Evolutionary conservation across 495 filamentous ascomycete genomes (phyloP).

Genomic region (Cairneyella variabilis): DNA sequence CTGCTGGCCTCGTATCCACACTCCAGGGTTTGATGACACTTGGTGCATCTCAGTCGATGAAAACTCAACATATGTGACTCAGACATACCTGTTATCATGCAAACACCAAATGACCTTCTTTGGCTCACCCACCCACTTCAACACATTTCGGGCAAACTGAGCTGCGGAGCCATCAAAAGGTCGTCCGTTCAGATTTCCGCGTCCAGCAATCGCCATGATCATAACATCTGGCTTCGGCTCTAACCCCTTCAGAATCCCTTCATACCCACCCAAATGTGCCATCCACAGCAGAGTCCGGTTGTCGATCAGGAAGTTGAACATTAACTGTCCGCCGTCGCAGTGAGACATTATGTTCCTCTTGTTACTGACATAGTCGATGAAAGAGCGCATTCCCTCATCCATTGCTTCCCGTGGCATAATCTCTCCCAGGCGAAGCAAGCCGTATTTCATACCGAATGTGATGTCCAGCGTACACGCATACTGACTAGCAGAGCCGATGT

Average conservation of each 20-base stretch:
- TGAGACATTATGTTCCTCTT: neutral
- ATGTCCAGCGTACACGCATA: neutral
- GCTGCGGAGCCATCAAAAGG: neutral
- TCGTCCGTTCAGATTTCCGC: neutral
- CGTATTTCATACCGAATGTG: neutral
- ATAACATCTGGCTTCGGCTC: neutral
- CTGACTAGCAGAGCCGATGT: neutral
- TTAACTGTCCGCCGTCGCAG: neutral
- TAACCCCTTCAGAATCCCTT: neutral
- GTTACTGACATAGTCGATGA: neutral
- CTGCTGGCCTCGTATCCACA: neutral
- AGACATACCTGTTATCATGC: neutral
- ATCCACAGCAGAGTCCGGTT: neutral
- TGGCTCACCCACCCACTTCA: neutral
- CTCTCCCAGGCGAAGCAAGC: neutral
- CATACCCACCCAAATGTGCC: neutral
- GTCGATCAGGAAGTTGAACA: neutral
- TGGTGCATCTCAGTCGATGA: neutral
- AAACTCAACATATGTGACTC: neutral
- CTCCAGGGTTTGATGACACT: neutral
- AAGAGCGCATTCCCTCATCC: neutral
- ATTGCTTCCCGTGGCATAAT: neutral
- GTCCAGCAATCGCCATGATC: neutral
- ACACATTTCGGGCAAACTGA: neutral
- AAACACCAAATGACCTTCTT: neutral